Conservation (phyloP, 495 filamentous ascomycete species). For the Podospora pseudoanserina region DNA sequence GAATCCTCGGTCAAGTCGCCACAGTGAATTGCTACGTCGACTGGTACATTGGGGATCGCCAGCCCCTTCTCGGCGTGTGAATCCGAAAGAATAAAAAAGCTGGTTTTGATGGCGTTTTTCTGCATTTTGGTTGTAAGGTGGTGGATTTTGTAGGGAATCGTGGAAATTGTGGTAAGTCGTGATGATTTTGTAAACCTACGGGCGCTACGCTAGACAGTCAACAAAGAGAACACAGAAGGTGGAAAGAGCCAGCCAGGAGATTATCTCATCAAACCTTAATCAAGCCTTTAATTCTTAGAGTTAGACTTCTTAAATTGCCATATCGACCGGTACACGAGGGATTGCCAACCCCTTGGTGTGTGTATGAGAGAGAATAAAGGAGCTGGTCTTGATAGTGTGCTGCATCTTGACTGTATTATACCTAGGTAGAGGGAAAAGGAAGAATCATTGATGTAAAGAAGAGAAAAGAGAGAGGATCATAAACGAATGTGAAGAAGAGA, state of each 20-base stretch:
- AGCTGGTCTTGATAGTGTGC: no score
- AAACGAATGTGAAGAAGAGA: no score
- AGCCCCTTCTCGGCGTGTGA: slow-evolving; percentile 46
- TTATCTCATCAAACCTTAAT: no score
- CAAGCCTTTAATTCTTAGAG: no score
- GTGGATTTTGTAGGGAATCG: not conserved
- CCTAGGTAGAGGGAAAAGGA: no score
- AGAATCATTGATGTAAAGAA: no score
- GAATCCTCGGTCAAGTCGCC: slow-evolving; percentile 70
- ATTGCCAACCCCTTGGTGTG: no score
- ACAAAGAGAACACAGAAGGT: not conserved
- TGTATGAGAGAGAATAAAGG: no score
- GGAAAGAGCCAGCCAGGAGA: not conserved
- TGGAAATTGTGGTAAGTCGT: not conserved
- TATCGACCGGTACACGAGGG: no score
- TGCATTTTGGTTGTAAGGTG: not conserved
- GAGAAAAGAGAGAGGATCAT: no score
- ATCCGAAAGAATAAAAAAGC: slow-evolving; percentile 60
- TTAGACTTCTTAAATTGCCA: no score
- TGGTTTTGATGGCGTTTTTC: slow-evolving; percentile 19
- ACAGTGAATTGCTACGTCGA: slow-evolving; percentile 67
- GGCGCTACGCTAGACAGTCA: not conserved
- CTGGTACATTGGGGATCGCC: slow-evolving; percentile 6
- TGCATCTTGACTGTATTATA: no score
- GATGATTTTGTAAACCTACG: not conserved